Conservation (phyloP, 1,139 yeast species). For the Magnusiomyces fungicola region DNA sequence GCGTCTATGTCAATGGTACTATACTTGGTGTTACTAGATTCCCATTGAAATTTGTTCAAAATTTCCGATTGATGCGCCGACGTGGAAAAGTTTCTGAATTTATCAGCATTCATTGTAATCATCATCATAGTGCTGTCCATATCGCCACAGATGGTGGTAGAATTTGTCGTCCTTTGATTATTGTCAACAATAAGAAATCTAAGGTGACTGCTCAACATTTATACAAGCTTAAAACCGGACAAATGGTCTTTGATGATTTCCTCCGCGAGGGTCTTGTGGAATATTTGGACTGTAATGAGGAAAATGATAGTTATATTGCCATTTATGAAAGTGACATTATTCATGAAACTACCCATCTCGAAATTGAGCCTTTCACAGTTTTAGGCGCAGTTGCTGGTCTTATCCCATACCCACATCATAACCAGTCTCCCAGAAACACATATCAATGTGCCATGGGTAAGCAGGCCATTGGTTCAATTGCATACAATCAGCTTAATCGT, state of each 20-base stretch:
- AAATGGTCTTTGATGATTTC: conserved; percentile 84
- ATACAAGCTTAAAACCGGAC: conserved; percentile 50
- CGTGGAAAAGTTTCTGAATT: conserved; percentile 82
- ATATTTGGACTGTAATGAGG: conserved; percentile 95
- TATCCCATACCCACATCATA: conserved; percentile 99
- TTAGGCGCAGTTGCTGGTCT: conserved; percentile 98
- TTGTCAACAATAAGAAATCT: conserved; percentile 65
- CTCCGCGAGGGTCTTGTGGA: conserved; percentile 82
- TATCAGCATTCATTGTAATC: conserved; percentile 81
- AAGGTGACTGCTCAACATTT: conserved; percentile 69
- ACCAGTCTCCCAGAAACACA: conserved; percentile 97
- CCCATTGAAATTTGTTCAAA: conserved; percentile 70
- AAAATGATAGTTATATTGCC: conserved; percentile 90
- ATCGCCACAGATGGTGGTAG: conserved; percentile 99
- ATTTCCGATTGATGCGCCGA: conserved; percentile 76
- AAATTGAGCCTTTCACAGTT: conserved; percentile 93
- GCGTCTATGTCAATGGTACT: conserved; percentile 90
- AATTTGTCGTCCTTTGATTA: conserved; percentile 92
- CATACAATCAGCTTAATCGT: conserved; percentile 91
- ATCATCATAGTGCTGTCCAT: conserved; percentile 87
- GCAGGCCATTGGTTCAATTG: conserved; percentile 99
- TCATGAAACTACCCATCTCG: conserved; percentile 72
- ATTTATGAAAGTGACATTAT: conserved; percentile 64
- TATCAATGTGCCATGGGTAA: conserved; percentile 99
- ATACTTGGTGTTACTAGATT: conserved; percentile 82